Evolutionary conservation across 2,329 filamentous ascomycete species (phyloP).

Genomic region (Incumbomyces lentus): DNA sequence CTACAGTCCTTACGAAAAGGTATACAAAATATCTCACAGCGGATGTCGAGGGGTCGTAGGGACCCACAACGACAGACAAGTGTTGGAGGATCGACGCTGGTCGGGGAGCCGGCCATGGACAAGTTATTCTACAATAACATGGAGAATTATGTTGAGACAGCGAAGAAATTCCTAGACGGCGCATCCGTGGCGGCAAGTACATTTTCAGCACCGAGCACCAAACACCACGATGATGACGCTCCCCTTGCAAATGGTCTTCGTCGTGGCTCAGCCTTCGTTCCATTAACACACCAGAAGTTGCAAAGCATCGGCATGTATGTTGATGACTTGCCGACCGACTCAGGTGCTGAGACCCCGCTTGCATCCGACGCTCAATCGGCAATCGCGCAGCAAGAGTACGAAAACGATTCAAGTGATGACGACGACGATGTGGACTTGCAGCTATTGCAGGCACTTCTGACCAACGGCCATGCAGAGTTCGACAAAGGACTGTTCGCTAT

Average conservation of each 20-base stretch:
- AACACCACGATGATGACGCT: not conserved
- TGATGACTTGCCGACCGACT: not conserved
- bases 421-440: conserved; percentile 14
- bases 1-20: not conserved
- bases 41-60: not conserved
- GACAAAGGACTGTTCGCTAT: conserved; percentile 11
- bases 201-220: conserved; percentile 7
- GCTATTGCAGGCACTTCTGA: conserved; percentile 13
- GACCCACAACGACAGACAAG: not conserved
- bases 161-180: conserved; percentile 16
- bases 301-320: conserved; percentile 1
- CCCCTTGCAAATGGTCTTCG: not conserved
- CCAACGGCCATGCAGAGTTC: conserved; percentile 14
- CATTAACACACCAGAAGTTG: conserved; percentile 1
- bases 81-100: not conserved
- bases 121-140: conserved; percentile 7
- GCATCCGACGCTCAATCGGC: conserved; percentile 3
- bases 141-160: conserved; percentile 17
- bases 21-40: not conserved
- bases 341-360: not conserved
- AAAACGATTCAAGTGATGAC: conserved; percentile 5
- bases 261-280: conserved; percentile 3
- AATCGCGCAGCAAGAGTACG: not conserved
- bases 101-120: not conserved
- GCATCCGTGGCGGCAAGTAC: conserved; percentile 19